phyloP scores from a whole-genome alignment of 2,329 filamentous ascomycete genomes.

The Fusarium sp. region DNA sequence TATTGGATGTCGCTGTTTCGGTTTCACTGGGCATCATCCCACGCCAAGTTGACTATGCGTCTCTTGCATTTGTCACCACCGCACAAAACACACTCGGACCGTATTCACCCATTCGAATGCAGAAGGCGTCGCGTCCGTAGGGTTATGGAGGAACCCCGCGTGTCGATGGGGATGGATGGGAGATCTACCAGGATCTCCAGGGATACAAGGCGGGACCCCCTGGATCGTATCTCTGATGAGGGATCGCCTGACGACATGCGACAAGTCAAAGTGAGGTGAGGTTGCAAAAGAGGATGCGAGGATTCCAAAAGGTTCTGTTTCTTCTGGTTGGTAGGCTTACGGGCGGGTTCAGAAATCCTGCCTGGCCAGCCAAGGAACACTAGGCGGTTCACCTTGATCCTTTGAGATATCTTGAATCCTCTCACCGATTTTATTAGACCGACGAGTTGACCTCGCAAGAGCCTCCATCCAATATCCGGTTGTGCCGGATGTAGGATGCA shows the following conservation, averaged over 20 bases:
- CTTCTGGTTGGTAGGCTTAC: slow-evolving; percentile 22
- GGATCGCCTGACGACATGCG: slow-evolving; percentile 30
- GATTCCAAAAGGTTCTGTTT: neutral
- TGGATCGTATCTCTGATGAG: slow-evolving; percentile 29
- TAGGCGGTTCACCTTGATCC: slow-evolving; percentile 18
- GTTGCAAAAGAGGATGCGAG: slow-evolving; percentile 13
- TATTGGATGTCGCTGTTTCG: slow-evolving; percentile 26
- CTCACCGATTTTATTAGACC: slow-evolving; percentile 1
- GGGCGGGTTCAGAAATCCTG: slow-evolving; percentile 17
- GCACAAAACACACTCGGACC: neutral
- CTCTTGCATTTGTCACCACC: neutral
- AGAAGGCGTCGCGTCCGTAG: neutral
- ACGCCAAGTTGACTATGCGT: slow-evolving; percentile 1
- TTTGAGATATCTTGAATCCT: slow-evolving; percentile 17
- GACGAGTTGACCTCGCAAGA: neutral
- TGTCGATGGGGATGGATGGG: neutral
- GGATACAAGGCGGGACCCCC: slow-evolving; percentile 14
- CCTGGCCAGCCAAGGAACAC: slow-evolving; percentile 7
- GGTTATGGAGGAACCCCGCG: slow-evolving; percentile 23
- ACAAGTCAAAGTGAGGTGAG: slow-evolving; percentile 2
- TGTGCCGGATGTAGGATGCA: slow-evolving; percentile 1
- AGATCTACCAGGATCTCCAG: slow-evolving; percentile 27
- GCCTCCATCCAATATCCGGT: neutral
- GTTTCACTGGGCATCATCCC: slow-evolving; percentile 27
- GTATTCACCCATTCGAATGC: neutral